These are phyloP conservation scores for Dioscorea zingiberensis DNA, from an alignment of 106 monocot species.

Conservation along the genomic window DNA sequence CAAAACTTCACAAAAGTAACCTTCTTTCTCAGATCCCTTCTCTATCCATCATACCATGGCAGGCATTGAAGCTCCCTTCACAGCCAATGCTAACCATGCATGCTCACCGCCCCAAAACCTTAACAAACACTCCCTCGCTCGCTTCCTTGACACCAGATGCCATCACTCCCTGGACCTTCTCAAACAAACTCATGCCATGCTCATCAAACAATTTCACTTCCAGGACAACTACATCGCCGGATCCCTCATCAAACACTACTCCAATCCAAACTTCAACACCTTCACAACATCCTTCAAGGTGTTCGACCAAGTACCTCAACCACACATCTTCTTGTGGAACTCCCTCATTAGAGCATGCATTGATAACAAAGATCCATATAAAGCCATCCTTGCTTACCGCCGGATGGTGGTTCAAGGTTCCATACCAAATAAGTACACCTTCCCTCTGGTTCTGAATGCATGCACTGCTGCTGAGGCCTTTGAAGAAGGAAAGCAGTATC, in stretches of 20 bases:
- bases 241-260: constrained; percentile 13
- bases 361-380: not conserved
- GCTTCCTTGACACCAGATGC: not conserved
- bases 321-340: constrained; percentile 16
- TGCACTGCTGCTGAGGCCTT: not conserved
- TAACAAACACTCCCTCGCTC: not conserved
- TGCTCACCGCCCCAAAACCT: not conserved
- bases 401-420: constrained; percentile 6
- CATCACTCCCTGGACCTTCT: constrained; percentile 6
- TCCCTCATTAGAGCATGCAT: constrained; percentile 7
- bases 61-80: not conserved
- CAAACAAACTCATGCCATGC: constrained; percentile 12
- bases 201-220: constrained; percentile 7
- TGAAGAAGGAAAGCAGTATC: constrained; percentile 5
- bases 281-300: constrained; percentile 2
- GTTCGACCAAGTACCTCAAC: constrained; percentile 20
- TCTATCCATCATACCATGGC: not conserved
- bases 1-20: too few relatives aligned
- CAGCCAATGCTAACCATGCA: not conserved
- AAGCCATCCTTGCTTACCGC: constrained; percentile 2
- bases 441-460: constrained; percentile 11
- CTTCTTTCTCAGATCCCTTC: too few relatives aligned
- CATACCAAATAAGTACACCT: constrained; percentile 13
- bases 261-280: not conserved
- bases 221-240: constrained; percentile 10